Evolutionary conservation across 2,329 filamentous ascomycete genomes (phyloP).

Genomic region (Dactylellina sp.): DNA sequence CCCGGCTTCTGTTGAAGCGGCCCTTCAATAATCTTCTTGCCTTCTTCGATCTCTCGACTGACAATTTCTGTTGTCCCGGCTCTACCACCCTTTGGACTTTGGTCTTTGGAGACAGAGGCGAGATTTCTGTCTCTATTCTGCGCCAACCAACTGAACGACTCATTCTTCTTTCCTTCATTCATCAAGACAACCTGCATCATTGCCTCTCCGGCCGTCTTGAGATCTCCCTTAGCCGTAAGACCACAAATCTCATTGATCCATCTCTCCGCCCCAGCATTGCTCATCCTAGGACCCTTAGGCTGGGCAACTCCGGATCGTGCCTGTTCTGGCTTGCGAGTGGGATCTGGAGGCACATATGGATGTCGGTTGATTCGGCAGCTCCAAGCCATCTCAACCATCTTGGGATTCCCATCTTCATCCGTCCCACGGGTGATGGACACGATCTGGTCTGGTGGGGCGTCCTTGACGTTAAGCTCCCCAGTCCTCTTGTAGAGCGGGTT

Average conservation of each 20-base stretch:
- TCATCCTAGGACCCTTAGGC: constrained; percentile 23
- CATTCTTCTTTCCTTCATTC: constrained; percentile 49
- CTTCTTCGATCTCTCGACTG: constrained; percentile 4
- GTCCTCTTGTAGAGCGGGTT: constrained; percentile 13
- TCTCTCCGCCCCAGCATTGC: constrained; percentile 24
- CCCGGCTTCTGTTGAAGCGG: not conserved
- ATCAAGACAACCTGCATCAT: constrained; percentile 41
- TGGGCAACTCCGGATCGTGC: not conserved
- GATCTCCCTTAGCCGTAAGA: not conserved
- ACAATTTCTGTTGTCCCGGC: not conserved
- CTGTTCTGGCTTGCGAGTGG: not conserved
- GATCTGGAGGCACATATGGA: constrained; percentile 9
- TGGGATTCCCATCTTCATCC: constrained; percentile 20
- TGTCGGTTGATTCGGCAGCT: constrained; percentile 51
- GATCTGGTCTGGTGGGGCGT: constrained; percentile 18
- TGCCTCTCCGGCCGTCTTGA: constrained; percentile 24
- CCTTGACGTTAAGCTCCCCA: constrained; percentile 20
- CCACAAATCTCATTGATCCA: constrained; percentile 38
- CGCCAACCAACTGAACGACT: constrained; percentile 42
- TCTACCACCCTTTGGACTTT: not conserved
- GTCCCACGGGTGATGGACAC: not conserved
- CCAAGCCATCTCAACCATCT: constrained; percentile 35
- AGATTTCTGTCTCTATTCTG: constrained; percentile 23
- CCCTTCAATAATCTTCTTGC: constrained; percentile 14
- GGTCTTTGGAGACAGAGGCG: not conserved